A percentile compares a stretch with the other conserved stretches of the same genome.
These are phyloP conservation scores for Populus simonii DNA, from an alignment of 345 rosid species.

Conservation along the genomic window DNA sequence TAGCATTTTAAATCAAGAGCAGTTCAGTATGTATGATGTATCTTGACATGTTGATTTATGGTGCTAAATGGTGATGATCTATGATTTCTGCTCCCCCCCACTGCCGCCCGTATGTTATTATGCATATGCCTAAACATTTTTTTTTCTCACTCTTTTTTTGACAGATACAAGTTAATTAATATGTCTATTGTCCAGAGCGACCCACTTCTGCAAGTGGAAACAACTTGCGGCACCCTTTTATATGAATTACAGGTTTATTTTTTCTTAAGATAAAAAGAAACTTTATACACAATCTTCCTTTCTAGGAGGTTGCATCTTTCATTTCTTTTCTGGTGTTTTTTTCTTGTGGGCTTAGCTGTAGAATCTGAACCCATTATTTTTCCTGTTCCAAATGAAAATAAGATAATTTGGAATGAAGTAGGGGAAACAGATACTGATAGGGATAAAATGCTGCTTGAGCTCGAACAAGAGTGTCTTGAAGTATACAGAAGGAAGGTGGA, in stretches of 20 bases:
- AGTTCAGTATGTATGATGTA: neutral
- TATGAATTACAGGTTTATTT: conserved; percentile 76
- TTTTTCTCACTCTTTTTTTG: neutral
- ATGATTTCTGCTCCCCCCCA: neutral
- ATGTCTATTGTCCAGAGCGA: conserved; percentile 48
- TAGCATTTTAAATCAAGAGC: neutral
- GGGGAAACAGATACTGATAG: conserved; percentile 84
- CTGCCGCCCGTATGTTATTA: neutral
- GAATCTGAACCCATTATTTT: neutral
- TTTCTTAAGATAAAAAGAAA: neutral
- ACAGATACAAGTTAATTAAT: conserved; percentile 20
- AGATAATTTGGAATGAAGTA: conserved; percentile 98
- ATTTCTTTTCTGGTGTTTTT: neutral
- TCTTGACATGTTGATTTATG: neutral
- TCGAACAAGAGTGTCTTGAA: conserved; percentile 90
- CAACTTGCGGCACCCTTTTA: conserved; percentile 79
- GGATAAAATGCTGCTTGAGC: conserved; percentile 86
- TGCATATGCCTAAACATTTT: neutral
- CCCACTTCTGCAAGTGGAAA: conserved; percentile 64
- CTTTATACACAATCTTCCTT: neutral
- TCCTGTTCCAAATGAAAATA: conserved; percentile 5
- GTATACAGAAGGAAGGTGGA: conserved; percentile 94
- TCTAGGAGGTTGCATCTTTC: neutral
- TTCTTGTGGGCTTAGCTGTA: neutral
- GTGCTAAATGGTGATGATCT: neutral